Conservation (phyloP, 202 grass and related monocot genomes). For the Musa balbisiana region DNA sequence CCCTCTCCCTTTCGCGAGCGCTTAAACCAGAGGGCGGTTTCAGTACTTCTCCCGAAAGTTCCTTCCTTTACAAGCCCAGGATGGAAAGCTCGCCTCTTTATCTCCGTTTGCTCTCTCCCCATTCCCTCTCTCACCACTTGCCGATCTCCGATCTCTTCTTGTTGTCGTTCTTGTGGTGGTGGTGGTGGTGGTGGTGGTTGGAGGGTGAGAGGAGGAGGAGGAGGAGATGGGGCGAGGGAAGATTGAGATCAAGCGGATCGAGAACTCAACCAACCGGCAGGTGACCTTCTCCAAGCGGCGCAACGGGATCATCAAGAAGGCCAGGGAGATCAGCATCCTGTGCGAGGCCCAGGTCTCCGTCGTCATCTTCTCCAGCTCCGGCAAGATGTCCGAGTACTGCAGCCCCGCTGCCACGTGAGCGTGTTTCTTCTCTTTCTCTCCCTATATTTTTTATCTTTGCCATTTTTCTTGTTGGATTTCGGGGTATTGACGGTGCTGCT, state of each 20-base stretch:
- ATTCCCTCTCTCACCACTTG: neutral
- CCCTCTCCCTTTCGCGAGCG: no score
- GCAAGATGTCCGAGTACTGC: constrained; percentile 93
- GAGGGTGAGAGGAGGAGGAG: neutral
- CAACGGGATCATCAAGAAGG: constrained; percentile 94
- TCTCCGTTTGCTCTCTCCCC: neutral
- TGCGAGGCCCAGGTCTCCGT: constrained; percentile 81
- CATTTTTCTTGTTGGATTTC: neutral
- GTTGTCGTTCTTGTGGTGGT: neutral
- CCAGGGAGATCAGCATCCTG: constrained; percentile 84
- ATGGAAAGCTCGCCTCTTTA: constrained; percentile 13
- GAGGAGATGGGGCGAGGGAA: constrained; percentile 73
- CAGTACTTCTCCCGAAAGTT: constrained; percentile 41
- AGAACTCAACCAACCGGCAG: constrained; percentile 85
- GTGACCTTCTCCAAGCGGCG: constrained; percentile 82
- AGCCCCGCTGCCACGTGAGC: constrained; percentile 50
- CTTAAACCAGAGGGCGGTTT: neutral
- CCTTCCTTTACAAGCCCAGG: constrained; percentile 40
- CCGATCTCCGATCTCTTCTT: neutral
- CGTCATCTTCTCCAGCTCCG: constrained; percentile 88
- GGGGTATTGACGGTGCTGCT: neutral
- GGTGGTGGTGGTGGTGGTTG: no score
- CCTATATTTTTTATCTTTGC: neutral
- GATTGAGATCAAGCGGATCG: constrained; percentile 97
- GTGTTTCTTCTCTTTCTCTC: neutral